phyloP scores from a whole-genome alignment of 768 basidiomycete species.

The Pisolithus tinctorius region DNA sequence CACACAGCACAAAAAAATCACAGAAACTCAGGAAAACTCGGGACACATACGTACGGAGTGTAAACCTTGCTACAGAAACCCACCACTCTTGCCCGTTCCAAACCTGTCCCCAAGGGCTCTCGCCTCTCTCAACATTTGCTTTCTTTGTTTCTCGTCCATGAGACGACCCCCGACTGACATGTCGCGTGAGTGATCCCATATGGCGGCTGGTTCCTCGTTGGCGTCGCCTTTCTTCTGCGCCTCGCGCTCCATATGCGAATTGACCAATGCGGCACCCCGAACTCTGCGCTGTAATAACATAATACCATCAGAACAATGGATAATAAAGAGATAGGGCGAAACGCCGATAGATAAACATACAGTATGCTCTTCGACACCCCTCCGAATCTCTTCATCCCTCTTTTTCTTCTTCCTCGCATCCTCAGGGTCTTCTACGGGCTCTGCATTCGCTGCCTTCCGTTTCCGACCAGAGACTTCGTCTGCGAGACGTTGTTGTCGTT shows the following conservation, averaged over 20 bases:
- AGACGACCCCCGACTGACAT: conserved; percentile 84
- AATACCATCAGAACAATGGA: neutral
- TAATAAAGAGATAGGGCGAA: neutral
- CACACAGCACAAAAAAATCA: no score
- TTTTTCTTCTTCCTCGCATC: conserved; percentile 48
- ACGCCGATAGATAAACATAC: conserved; percentile 32
- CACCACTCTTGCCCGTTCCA: conserved; percentile 62
- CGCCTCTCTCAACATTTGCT: conserved; percentile 74
- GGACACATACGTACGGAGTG: no score
- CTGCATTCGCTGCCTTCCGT: conserved; percentile 56
- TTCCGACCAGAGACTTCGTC: conserved; percentile 95
- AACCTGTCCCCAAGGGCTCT: conserved; percentile 79
- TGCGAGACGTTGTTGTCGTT: conserved; percentile 83
- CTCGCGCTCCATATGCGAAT: conserved; percentile 39
- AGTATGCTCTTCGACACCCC: conserved; percentile 74
- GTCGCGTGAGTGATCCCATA: conserved; percentile 92
- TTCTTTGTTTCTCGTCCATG: conserved; percentile 83
- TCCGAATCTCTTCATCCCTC: conserved; percentile 62
- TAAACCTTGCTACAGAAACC: conserved; percentile 39
- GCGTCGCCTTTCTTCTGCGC: conserved; percentile 32
- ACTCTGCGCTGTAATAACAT: conserved; percentile 32
- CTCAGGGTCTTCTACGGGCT: conserved; percentile 29
- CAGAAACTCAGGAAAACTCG: no score
- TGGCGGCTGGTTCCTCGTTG: conserved; percentile 51
- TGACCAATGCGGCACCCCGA: conserved; percentile 50